These are phyloP conservation scores for Phaffomyces opuntiae DNA, from an alignment of 805 yeast genomes.

Conservation along the genomic window DNA sequence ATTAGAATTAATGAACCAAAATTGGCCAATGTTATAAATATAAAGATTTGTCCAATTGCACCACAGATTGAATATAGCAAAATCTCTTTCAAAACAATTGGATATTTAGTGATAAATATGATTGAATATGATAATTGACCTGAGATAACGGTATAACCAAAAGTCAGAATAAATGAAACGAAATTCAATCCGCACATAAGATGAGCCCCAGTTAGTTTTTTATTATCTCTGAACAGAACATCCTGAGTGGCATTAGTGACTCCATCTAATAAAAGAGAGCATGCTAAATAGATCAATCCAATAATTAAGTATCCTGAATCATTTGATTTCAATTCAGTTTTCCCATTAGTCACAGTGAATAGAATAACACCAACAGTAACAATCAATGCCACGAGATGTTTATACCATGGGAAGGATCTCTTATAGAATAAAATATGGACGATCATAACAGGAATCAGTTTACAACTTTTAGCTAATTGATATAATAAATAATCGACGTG, in stretches of 20 bases:
- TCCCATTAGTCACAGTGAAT: constrained; percentile 56
- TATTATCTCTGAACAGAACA: constrained; percentile 52
- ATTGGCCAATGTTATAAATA: constrained; percentile 73
- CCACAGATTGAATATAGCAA: constrained; percentile 70
- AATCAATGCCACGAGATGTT: constrained; percentile 67
- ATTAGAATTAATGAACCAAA: constrained; percentile 83
- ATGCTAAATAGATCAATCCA: constrained; percentile 55
- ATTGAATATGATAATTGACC: constrained; percentile 45
- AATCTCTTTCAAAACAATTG: constrained; percentile 52
- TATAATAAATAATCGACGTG: constrained; percentile 84
- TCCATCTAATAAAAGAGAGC: constrained; percentile 80
- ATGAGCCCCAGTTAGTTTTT: constrained; percentile 69
- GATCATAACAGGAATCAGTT: constrained; percentile 88
- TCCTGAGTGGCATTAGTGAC: constrained; percentile 92
- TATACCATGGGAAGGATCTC: constrained; percentile 63
- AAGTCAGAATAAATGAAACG: constrained; percentile 38
- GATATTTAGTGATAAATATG: constrained; percentile 43
- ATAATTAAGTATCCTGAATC: constrained; percentile 36
- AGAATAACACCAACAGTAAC: constrained; percentile 80
- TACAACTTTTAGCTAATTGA: constrained; percentile 87
- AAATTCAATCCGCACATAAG: constrained; percentile 71
- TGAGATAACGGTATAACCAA: constrained; percentile 39
- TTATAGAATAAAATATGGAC: constrained; percentile 70
- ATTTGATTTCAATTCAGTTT: constrained; percentile 21
- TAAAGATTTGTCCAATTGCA: constrained; percentile 90